phyloP scores from a whole-genome alignment of 163 green algal species.

The Volvox carteri region DNA sequence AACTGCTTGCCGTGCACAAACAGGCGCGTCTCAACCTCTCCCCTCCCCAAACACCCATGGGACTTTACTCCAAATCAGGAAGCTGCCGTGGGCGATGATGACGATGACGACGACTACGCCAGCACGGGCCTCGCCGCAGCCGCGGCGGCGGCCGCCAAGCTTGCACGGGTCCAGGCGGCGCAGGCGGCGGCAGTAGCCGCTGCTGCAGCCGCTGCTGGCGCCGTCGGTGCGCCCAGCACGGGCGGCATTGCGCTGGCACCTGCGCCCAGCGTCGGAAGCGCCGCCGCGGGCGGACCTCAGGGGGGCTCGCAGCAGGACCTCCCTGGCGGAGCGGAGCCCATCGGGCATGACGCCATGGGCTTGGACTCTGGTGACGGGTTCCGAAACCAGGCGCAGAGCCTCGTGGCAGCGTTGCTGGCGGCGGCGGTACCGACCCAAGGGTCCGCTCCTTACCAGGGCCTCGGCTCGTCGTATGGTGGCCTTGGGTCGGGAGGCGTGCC shows the following conservation, averaged over 20 bases:
- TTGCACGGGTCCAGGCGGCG: slow-evolving; percentile 18
- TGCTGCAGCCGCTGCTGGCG: slow-evolving; percentile 7
- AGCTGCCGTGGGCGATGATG: slow-evolving; percentile 21
- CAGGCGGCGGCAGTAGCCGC: slow-evolving; percentile 13
- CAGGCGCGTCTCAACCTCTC: too few species aligned
- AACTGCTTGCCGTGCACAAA: too few species aligned
- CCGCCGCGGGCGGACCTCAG: not conserved
- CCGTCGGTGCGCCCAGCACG: not conserved
- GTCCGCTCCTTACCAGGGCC: not conserved
- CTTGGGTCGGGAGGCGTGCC: not conserved
- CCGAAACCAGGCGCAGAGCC: slow-evolving; percentile 15
- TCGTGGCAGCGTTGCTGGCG: slow-evolving; percentile 44
- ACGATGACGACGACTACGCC: slow-evolving; percentile 17
- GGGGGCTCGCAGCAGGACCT: not conserved
- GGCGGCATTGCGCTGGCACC: not conserved
- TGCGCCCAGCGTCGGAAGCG: not conserved
- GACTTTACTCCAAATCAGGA: too few species aligned
- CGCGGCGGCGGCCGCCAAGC: slow-evolving; percentile 12
- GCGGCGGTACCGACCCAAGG: slow-evolving; percentile 14
- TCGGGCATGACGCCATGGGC: not conserved
- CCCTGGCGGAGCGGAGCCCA: not conserved
- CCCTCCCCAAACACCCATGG: too few species aligned
- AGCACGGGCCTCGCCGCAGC: not conserved
- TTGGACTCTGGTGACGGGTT: not conserved
- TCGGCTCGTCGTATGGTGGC: not conserved